Conservation (phyloP, 2,329 filamentous ascomycete genomes). For the Fusarium sp. region DNA sequence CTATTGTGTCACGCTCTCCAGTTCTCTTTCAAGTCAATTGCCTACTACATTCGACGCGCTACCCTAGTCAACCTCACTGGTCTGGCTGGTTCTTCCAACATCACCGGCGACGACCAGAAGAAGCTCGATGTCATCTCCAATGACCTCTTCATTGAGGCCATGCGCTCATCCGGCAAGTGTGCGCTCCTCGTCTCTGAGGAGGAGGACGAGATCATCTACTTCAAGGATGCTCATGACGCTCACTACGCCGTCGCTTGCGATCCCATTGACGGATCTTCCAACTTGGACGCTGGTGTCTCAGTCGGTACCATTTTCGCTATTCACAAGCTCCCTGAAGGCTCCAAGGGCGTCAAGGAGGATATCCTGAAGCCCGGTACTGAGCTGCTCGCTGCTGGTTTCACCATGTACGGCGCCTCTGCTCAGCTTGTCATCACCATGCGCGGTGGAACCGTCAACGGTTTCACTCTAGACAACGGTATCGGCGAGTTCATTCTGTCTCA, state of each 20-base stretch:
- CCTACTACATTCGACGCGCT: constrained; percentile 97
- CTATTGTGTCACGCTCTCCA: constrained; percentile 97
- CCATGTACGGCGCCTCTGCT: constrained; percentile 98
- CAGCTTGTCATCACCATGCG: constrained; percentile 98
- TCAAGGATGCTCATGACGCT: constrained; percentile 77
- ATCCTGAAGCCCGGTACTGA: constrained; percentile 90
- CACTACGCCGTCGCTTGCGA: constrained; percentile 97
- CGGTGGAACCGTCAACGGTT: constrained; percentile 91
- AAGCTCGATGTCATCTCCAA: constrained; percentile 99
- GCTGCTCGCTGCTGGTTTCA: constrained; percentile 95
- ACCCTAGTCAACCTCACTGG: constrained; percentile 96
- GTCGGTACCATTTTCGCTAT: constrained; percentile 98
- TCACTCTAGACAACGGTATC: constrained; percentile 95
- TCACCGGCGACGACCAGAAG: constrained; percentile 97
- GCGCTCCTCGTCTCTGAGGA: constrained; percentile 96
- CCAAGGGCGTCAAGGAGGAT: constrained; percentile 81
- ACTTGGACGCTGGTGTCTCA: constrained; percentile 96
- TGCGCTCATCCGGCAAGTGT: constrained; percentile 92
- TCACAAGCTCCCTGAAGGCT: constrained; percentile 85
- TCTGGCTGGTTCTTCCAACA: constrained; percentile 93
- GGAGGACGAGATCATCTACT: constrained; percentile 91
- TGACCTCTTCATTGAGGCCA: constrained; percentile 94
- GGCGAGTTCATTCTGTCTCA: constrained; percentile 99
- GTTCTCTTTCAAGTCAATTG: constrained; percentile 99
- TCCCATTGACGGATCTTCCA: constrained; percentile 97